Percentiles rank a stretch among this genome's conserved stretches.
Evolutionary conservation across 352 stramenopile species (phyloP).

Genomic region (Phytophthora lateralis): DNA sequence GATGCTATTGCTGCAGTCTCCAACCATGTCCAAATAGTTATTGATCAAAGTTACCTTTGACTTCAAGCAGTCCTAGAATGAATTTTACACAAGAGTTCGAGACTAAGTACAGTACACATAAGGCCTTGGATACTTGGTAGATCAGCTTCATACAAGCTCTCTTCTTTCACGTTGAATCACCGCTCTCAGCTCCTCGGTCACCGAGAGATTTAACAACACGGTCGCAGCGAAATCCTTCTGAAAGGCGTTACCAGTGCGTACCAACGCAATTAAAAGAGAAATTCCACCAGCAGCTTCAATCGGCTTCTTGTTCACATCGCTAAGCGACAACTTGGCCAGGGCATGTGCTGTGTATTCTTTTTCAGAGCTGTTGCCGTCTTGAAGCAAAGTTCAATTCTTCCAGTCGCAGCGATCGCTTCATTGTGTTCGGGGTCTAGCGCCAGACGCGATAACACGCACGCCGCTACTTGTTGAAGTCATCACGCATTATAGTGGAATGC

Average conservation of each 20-base stretch:
- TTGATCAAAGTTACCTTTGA: too few relatives aligned
- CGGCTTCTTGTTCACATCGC: background rate
- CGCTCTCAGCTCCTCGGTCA: background rate
- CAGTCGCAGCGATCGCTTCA: conserved; percentile 11
- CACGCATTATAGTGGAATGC: conserved; percentile 11
- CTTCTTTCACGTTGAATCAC: background rate
- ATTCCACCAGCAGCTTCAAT: conserved; percentile 7
- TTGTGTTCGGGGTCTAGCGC: conserved; percentile 3
- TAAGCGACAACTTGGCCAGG: background rate
- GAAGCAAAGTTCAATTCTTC: conserved; percentile 9
- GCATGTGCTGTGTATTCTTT: background rate
- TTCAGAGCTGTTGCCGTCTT: conserved; percentile 6
- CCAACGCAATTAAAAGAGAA: background rate
- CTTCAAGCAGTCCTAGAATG: too few relatives aligned
- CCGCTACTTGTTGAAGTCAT: conserved; percentile 10
- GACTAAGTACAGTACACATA: too few relatives aligned
- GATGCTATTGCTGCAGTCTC: too few relatives aligned
- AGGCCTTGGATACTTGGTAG: too few relatives aligned
- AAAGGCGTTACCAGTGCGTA: background rate
- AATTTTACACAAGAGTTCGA: too few relatives aligned
- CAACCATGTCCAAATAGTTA: too few relatives aligned
- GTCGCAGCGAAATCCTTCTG: background rate
- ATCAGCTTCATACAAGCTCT: background rate
- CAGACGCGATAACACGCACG: conserved; percentile 9
- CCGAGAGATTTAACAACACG: background rate